These are phyloP conservation scores for Chenopodium formosanum DNA, from an alignment of 148 eudicot species.

Conservation along the genomic window DNA sequence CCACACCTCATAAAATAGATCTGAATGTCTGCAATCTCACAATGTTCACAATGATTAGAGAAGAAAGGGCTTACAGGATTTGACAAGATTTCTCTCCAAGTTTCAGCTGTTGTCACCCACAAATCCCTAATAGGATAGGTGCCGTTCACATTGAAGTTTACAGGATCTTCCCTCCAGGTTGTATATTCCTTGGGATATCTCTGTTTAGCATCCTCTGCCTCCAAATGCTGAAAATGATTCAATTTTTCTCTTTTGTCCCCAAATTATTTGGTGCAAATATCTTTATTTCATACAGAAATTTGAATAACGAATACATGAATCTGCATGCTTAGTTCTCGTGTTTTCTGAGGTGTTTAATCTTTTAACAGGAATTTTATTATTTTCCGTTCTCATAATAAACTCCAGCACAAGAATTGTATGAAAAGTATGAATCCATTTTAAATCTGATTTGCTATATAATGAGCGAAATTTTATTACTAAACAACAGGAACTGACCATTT, in stretches of 20 bases:
- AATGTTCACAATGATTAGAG: not conserved
- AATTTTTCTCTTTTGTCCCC: conserved; percentile 10
- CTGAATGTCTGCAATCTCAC: not conserved
- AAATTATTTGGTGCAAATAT: not conserved
- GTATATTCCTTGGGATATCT: conserved; percentile 57
- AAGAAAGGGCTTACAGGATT: conserved; percentile 43
- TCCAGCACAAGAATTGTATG: not conserved
- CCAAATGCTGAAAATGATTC: conserved; percentile 57
- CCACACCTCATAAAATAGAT: not conserved
- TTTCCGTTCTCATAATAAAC: not conserved
- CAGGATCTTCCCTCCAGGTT: conserved; percentile 76
- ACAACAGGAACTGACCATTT: conserved; percentile 53
- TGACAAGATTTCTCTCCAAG: conserved; percentile 61
- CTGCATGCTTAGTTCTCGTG: not conserved
- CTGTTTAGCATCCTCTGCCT: conserved; percentile 75
- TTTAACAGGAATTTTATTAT: not conserved
- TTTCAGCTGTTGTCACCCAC: conserved; percentile 50
- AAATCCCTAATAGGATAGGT: conserved; percentile 46
- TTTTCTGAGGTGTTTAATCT: not conserved
- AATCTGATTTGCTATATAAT: not conserved
- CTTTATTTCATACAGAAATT: not conserved
- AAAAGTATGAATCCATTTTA: not conserved
- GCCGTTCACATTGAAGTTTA: conserved; percentile 52
- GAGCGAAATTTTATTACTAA: not conserved
- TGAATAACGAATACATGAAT: too few relatives aligned